Percentiles rank a stretch among this genome's conserved stretches.
Evolutionary conservation across 2,329 filamentous ascomycete species (phyloP).

Genomic region (Sporothrix protearum): DNA sequence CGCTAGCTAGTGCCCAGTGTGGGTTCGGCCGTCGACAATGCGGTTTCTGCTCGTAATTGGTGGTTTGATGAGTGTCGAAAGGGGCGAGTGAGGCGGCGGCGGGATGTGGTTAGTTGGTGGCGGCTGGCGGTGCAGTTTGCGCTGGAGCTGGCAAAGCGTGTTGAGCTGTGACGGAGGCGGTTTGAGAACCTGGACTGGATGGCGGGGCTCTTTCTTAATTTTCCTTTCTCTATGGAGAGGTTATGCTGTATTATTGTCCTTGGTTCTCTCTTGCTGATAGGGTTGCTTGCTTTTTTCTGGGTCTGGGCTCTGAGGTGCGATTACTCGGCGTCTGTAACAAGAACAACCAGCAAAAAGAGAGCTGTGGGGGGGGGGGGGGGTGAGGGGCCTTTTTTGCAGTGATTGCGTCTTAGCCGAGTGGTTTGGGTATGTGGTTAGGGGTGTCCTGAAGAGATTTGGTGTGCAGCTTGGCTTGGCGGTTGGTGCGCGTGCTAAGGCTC

Average conservation of each 20-base stretch:
- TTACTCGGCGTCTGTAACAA: constrained; percentile 6
- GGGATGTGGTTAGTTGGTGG: neutral
- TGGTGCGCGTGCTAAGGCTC: neutral
- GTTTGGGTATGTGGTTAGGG: neutral
- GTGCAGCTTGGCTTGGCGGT: neutral
- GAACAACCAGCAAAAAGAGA: neutral
- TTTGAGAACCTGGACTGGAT: neutral
- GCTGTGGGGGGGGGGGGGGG: neutral
- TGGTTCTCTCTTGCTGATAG: neutral
- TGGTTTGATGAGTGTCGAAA: neutral
- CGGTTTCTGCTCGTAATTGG: constrained; percentile 8
- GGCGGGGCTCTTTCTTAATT: constrained; percentile 19
- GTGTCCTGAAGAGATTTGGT: neutral
- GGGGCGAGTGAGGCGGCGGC: neutral
- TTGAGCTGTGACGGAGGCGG: neutral
- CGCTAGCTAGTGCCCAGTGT: constrained; percentile 11
- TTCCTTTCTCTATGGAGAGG: neutral
- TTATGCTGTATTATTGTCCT: neutral
- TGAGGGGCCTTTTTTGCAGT: constrained; percentile 11
- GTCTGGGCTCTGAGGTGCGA: neutral
- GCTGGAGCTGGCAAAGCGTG: neutral
- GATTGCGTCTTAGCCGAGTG: constrained; percentile 4
- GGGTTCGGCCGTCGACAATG: neutral
- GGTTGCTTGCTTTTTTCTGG: neutral
- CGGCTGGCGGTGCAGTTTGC: neutral